Conservation (phyloP, 441 rosid species). For the Melianthus villosus region DNA sequence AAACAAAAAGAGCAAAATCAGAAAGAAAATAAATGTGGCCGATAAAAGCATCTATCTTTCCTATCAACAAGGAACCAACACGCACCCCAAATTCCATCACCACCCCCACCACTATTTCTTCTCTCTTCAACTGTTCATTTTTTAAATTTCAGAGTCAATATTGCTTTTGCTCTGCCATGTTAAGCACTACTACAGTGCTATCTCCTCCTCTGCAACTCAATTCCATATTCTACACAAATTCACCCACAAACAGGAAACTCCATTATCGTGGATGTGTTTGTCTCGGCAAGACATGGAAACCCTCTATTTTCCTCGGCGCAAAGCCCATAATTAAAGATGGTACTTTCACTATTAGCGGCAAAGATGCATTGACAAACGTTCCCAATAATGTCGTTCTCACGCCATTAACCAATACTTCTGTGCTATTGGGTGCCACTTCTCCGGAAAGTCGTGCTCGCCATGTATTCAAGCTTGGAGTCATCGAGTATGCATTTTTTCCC, state of each 20-base stretch:
- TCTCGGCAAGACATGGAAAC: constrained; percentile 18
- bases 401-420: constrained; percentile 22
- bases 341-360: constrained; percentile 17
- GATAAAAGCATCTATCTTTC: too few relatives aligned
- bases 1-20: too few relatives aligned
- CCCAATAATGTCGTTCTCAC: constrained; percentile 24
- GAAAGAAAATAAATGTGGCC: too few relatives aligned
- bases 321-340: constrained; percentile 27
- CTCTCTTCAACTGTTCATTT: too few relatives aligned
- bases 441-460: constrained; percentile 13
- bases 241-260: constrained; percentile 4
- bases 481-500: constrained; percentile 13
- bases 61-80: too few relatives aligned
- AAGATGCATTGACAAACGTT: constrained; percentile 18
- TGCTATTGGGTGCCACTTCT: constrained; percentile 24
- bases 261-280: constrained; percentile 1
- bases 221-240: constrained; percentile 7
- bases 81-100: too few relatives aligned
- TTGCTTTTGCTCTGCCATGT: too few relatives aligned
- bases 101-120: too few relatives aligned
- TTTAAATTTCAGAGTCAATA: too few relatives aligned
- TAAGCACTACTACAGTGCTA: constrained; percentile 5
- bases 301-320: constrained; percentile 21
- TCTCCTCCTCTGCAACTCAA: constrained; percentile 8
- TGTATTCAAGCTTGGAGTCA: constrained; percentile 27